Conservation (phyloP, 2,329 filamentous ascomycete genomes). For the Aureobasidium sp. region DNA sequence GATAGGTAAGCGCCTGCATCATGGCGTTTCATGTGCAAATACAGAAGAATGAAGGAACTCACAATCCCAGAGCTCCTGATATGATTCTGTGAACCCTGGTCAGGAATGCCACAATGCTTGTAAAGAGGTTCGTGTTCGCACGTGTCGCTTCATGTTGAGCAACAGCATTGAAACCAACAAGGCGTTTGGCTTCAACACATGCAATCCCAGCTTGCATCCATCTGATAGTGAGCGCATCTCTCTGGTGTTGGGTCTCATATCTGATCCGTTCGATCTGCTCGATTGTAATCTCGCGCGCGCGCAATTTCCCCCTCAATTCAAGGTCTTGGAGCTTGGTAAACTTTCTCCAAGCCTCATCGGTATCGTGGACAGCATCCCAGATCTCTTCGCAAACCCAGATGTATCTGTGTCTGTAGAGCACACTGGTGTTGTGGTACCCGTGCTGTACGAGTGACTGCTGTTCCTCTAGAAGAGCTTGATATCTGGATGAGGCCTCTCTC, state of each 20-base stretch:
- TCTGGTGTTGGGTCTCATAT: background rate
- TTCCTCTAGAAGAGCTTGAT: background rate
- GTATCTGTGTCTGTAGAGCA: background rate
- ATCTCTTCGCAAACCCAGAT: background rate
- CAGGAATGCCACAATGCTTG: background rate
- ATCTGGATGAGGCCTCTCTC: background rate
- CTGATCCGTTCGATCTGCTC: background rate
- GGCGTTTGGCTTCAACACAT: background rate
- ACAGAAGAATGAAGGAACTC: background rate
- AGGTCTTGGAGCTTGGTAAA: background rate
- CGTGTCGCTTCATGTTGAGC: background rate
- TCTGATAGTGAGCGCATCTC: background rate
- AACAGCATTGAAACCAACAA: background rate
- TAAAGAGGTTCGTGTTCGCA: background rate
- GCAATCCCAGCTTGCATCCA: background rate
- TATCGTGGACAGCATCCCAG: background rate
- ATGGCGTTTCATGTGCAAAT: background rate
- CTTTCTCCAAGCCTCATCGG: background rate
- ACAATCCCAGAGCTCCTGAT: background rate
- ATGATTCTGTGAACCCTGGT: background rate
- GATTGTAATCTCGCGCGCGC: background rate
- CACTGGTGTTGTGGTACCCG: background rate
- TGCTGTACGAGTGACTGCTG: background rate
- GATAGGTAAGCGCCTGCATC: background rate
- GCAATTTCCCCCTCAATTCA: background rate